Percentiles rank a stretch among this genome's conserved stretches.
Conservation (phyloP, 148 eudicot species). For the Salicornia ramosissima region DNA sequence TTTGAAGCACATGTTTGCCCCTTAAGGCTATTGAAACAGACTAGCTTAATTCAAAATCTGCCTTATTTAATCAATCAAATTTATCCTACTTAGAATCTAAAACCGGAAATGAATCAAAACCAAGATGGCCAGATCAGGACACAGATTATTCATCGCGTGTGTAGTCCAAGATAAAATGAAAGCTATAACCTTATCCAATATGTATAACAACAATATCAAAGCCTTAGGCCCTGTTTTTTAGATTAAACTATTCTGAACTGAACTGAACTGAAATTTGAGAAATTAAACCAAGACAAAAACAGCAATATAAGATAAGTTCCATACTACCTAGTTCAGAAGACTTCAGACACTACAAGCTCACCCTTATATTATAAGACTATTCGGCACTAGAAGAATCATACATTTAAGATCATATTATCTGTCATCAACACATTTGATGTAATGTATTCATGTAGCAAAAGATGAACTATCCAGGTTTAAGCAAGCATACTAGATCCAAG, state of each 20-base stretch:
- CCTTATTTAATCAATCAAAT: background rate
- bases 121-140: background rate
- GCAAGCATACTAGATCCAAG: background rate
- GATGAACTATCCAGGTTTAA: background rate
- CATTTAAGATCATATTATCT: background rate
- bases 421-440: background rate
- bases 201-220: no score
- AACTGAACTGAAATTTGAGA: no score
- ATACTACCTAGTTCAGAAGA: no score
- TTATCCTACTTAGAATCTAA: background rate
- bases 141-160: background rate
- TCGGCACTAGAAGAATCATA: no score
- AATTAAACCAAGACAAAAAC: no score
- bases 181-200: background rate
- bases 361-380: no score
- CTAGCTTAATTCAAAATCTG: background rate
- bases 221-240: no score
- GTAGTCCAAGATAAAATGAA: background rate
- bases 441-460: slow-evolving; percentile 6
- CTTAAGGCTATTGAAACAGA: no score
- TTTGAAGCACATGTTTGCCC: background rate
- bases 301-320: no score
- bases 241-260: no score
- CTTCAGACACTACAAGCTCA: no score
- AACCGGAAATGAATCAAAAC: background rate